These are phyloP conservation scores for Oryza coarctata DNA, from an alignment of 176 grass and related monocot species.

Conservation along the genomic window DNA sequence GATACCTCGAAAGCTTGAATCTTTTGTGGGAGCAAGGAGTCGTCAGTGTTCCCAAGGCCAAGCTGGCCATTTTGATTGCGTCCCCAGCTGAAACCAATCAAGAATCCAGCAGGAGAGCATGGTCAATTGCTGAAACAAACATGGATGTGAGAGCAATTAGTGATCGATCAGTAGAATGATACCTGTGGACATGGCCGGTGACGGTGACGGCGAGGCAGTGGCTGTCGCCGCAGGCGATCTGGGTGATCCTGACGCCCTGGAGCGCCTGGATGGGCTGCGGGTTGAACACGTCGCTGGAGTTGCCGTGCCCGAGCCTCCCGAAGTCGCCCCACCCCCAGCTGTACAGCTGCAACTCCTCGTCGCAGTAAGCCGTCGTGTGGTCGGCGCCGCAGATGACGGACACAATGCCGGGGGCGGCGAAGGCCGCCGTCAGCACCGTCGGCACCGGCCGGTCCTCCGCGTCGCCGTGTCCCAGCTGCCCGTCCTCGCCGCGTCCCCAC, in stretches of 20 bases:
- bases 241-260: conserved; percentile 54
- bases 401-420: conserved; percentile 42
- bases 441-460: conserved; percentile 65
- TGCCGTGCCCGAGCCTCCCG: conserved; percentile 69
- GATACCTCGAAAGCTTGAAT: conserved; percentile 58
- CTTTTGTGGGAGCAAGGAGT: conserved; percentile 60
- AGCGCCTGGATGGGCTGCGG: conserved; percentile 62
- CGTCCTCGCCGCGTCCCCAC: conserved; percentile 80
- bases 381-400: conserved; percentile 74
- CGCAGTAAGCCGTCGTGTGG: conserved; percentile 67
- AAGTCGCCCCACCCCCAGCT: conserved; percentile 91
- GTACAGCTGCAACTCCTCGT: conserved; percentile 51
- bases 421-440: conserved; percentile 45
- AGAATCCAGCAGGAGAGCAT: too few species aligned
- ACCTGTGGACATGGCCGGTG: conserved; percentile 60
- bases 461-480: conserved; percentile 79
- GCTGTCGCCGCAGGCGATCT: conserved; percentile 83
- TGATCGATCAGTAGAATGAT: too few species aligned
- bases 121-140: too few species aligned
- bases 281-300: conserved; percentile 78
- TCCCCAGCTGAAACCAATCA: conserved; percentile 55
- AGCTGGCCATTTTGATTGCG: conserved; percentile 81
- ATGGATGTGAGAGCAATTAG: too few species aligned
- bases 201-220: conserved; percentile 75
- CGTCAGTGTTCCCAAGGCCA: conserved; percentile 64